Conservation (phyloP, 495 filamentous ascomycete species). For the Amphirosellinia nigrospora region DNA sequence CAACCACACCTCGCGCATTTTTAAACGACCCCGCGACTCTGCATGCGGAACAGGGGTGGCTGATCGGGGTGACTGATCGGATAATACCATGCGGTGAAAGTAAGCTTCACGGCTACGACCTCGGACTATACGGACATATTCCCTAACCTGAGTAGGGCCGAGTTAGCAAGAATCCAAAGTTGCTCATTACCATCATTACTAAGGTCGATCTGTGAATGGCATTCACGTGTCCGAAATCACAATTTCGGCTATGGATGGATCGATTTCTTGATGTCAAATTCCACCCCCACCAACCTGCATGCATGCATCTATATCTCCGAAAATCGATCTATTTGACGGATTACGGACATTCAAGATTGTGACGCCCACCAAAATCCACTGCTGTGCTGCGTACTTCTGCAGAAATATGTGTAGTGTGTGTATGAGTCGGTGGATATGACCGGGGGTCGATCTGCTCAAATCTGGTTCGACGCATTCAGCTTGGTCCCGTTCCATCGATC, state of each 20-base stretch:
- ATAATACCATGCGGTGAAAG: conserved; percentile 27
- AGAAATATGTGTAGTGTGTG: conserved; percentile 8
- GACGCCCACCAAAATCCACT: conserved; percentile 10
- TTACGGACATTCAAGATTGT: conserved; percentile 20
- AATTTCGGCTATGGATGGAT: conserved; percentile 20
- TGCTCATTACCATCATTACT: neutral
- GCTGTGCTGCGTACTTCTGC: conserved; percentile 16
- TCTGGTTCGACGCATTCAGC: conserved; percentile 24
- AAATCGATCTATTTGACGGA: conserved; percentile 20
- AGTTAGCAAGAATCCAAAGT: neutral
- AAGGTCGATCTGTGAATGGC: conserved; percentile 5
- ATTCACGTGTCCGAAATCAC: conserved; percentile 16
- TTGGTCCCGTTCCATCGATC: conserved; percentile 26
- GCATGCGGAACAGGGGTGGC: conserved; percentile 23
- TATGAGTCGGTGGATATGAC: conserved; percentile 8
- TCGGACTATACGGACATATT: conserved; percentile 6
- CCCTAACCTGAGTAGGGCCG: neutral
- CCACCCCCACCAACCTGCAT: conserved; percentile 9
- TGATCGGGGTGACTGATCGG: conserved; percentile 7
- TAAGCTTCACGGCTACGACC: conserved; percentile 19
- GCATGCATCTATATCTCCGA: conserved; percentile 28
- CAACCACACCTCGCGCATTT: neutral
- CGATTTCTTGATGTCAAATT: conserved; percentile 20
- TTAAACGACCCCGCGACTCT: conserved; percentile 22
- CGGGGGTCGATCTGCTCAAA: neutral